Evolutionary conservation across 345 rosid genomes (phyloP), one percentile per base, ranked within the genome.

Genomic region (Schrenkiella parvula): DNA sequence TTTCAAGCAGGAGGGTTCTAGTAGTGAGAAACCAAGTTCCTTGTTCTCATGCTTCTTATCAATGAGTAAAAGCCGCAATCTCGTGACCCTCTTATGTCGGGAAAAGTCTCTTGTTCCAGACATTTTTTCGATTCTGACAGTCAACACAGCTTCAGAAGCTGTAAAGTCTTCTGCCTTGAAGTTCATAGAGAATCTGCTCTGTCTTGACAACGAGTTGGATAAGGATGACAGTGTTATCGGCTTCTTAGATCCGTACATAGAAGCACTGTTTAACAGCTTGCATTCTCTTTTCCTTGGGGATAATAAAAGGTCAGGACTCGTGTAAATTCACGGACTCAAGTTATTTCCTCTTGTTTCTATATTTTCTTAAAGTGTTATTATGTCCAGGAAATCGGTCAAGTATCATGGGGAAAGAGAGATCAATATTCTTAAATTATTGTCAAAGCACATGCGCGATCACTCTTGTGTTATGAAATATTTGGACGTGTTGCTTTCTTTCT

Each of bases 21-120:
- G 97, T 70, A 95, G 99, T 51, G 89, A 88, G 84, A 95, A 84
- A 81, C 91, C 96, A 39, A 95, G 97, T 77, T 86, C 98, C 15
- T 78, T 95, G 72, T 89, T 95, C 74, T 88, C 88, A 43, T 88
- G 93, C 84, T 89, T 95, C 81, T 67, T 88, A 82, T 86, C 97
- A n/a, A 95, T 95, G 96, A 95, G 98, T 79, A 82, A 79, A 75
- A 87, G 89, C 82, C 80, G 51, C 73, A 75, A 77, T 46, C 93
- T 89, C 1, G 85, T 89, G 15, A 68, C 86, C 14, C 79, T 86
- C 60, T 73, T 95, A 71, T 71, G 57, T 66, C 81, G 95, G 82
- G 92, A 86, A 82, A 76, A 72, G 65, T 82, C 81, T 72, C 91
- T 93, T 55, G 42, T 70, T 64, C 84, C 96, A 59, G 93, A 87